phyloP scores from a whole-genome alignment of 192 early-diverging fungal species.

The Coemansia sp. region DNA sequence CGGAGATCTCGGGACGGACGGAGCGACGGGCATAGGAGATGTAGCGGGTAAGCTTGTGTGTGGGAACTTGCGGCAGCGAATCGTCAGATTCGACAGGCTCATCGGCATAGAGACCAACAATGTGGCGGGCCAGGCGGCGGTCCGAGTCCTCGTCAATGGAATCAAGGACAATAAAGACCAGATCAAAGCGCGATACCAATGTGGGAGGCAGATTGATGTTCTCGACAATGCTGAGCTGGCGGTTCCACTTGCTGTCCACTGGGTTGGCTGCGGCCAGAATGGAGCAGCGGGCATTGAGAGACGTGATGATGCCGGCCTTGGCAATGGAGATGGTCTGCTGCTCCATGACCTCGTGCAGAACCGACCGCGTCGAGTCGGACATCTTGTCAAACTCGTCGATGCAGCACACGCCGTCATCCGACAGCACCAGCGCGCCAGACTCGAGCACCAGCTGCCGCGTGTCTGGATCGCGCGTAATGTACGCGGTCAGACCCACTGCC shows the following conservation, averaged over 20 bases:
- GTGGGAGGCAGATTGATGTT: conserved; percentile 92
- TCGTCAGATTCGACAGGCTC: conserved; percentile 41
- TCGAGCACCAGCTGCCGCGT: conserved; percentile 94
- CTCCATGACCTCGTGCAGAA: conserved; percentile 99
- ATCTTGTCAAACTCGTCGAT: conserved; percentile 99
- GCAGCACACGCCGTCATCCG: conserved; percentile 94
- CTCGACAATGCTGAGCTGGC: conserved; percentile 73
- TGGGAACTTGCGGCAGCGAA: conserved; percentile 50
- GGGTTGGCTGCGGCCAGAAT: conserved; percentile 95
- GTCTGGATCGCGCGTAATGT: conserved; percentile 92
- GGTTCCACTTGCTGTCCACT: conserved; percentile 85
- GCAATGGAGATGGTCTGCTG: conserved; percentile 98
- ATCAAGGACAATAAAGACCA: conserved; percentile 90
- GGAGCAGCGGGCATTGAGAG: conserved; percentile 93
- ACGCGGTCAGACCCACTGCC: conserved; percentile 94
- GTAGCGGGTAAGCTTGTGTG: conserved; percentile 86
- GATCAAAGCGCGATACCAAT: conserved; percentile 93
- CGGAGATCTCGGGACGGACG: conserved; percentile 72
- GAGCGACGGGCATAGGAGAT: conserved; percentile 82
- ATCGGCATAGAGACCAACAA: conserved; percentile 83
- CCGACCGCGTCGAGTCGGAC: conserved; percentile 88
- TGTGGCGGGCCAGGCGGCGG: conserved; percentile 81
- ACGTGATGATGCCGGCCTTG: conserved; percentile 98
- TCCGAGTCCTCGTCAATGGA: conserved; percentile 83
- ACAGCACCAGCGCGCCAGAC: conserved; percentile 92